Percentiles rank a stretch among this genome's conserved stretches.
phyloP scores from a whole-genome alignment of 441 rosid species.

The Populus hybrid region DNA sequence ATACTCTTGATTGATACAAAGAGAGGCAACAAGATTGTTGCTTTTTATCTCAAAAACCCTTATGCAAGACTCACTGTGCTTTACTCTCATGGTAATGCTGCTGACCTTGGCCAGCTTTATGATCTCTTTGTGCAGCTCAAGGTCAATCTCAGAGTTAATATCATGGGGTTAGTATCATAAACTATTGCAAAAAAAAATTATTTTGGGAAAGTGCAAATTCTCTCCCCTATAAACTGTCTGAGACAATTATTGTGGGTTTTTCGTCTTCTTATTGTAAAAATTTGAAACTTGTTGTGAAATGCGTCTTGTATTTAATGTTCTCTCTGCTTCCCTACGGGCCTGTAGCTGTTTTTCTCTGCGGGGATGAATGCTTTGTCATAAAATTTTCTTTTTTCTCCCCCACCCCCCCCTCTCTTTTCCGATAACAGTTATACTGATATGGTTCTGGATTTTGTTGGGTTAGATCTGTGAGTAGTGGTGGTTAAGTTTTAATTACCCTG shows the following conservation, averaged over 20 bases:
- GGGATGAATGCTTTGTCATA: neutral
- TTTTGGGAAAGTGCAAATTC: no score
- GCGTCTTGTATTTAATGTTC: neutral
- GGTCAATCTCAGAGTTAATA: constrained; percentile 91
- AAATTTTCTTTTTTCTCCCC: neutral
- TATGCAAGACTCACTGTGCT: constrained; percentile 46
- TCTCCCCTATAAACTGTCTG: no score
- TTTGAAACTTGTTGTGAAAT: no score
- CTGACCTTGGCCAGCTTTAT: constrained; percentile 94
- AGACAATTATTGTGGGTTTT: no score
- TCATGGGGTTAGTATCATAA: constrained; percentile 71
- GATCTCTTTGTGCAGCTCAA: constrained; percentile 97
- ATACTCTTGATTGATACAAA: constrained; percentile 65
- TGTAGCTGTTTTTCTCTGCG: neutral
- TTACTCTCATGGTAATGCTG: no score
- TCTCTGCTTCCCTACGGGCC: neutral
- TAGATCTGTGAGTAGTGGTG: no score
- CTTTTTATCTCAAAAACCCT: constrained; percentile 83
- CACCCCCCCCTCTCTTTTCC: neutral
- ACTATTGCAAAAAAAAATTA: no score
- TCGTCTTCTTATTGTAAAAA: no score
- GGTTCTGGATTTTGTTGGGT: no score
- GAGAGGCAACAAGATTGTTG: constrained; percentile 83
- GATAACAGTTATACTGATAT: no score
- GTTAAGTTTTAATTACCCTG: no score